Evolutionary conservation across 2,329 filamentous ascomycete species (phyloP).

Genomic region (Fusarium gaditjirri): DNA sequence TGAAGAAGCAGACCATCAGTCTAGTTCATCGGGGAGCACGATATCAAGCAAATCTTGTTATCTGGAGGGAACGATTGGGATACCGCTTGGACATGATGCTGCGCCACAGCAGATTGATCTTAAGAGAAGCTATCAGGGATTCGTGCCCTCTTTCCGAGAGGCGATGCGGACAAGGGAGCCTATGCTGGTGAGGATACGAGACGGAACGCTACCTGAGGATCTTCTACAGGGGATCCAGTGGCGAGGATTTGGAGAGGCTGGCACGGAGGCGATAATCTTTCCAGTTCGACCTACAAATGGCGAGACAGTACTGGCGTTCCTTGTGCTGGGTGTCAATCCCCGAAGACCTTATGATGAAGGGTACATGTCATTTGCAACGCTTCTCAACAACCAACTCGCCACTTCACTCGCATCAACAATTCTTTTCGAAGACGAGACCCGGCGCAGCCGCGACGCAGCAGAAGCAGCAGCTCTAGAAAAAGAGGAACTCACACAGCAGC

Average conservation of each 20-base stretch:
- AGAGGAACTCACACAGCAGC: slow-evolving; percentile 48
- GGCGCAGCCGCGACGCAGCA: slow-evolving; percentile 54
- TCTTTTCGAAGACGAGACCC: slow-evolving; percentile 72
- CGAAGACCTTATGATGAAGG: slow-evolving; percentile 75
- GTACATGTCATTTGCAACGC: slow-evolving; percentile 67
- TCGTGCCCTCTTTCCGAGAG: slow-evolving; percentile 51
- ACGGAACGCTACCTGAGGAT: slow-evolving; percentile 65
- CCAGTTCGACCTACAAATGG: slow-evolving; percentile 73
- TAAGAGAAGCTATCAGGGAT: slow-evolving; percentile 48
- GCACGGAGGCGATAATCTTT: slow-evolving; percentile 70
- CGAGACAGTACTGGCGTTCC: slow-evolving; percentile 71
- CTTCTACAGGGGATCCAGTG: slow-evolving; percentile 67
- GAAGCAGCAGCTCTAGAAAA: slow-evolving; percentile 50
- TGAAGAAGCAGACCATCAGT: slow-evolving; percentile 50
- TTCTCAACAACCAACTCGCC: slow-evolving; percentile 60
- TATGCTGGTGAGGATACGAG: slow-evolving; percentile 50
- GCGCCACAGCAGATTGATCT: slow-evolving; percentile 50
- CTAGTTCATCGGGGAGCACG: slow-evolving; percentile 49
- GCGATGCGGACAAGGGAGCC: slow-evolving; percentile 52
- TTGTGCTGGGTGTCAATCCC: slow-evolving; percentile 75
- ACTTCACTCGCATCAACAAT: slow-evolving; percentile 73
- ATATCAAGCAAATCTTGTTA: slow-evolving; percentile 51
- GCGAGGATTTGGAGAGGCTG: slow-evolving; percentile 71
- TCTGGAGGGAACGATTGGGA: slow-evolving; percentile 50
- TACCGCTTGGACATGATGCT: slow-evolving; percentile 49